Base-by-base conservation (phyloP, 1,284 basidiomycete species). In the Gastroboletus turbinatus region DNA sequence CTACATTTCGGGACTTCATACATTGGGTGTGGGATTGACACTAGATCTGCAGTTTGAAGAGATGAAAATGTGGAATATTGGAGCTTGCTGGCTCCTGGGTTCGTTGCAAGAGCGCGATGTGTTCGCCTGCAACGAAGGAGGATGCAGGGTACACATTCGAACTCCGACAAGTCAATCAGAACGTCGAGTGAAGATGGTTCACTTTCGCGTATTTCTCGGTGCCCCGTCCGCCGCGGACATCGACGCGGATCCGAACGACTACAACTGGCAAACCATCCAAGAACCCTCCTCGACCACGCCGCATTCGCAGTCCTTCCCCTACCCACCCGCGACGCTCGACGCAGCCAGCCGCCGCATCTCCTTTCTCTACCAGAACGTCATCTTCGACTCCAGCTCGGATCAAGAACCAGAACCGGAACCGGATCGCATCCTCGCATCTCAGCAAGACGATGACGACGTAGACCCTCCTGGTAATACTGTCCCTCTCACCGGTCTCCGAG, bases 341-440 rank as follows among this genome's bases (percentile, higher is more conserved):
- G 83, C 78, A 13, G 85, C 84, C 6, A 84, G 79, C 65, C 75
- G 75, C 16, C 76, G 84, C 30, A 83, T 90, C 38, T 89, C 88
- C 2, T 56, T 79, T 43, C 69, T 88, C 23, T 90, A 89, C 63
- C 73, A 82, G 61, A 86, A 88, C 55, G 77, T 83, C 27, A 84
- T 88, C 17, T 88, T 89, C 59, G 70, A 78, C 36, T 77, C 82
- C 14, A 66, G 64, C 19, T 69, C 65, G 4, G 73, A 75, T 2
- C 73, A 75, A 29, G 60, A 50, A 55, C 50, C 21, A 39, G 33
- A 35, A 13, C 38, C 19, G 5, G n/a, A 19, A 9, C n/a, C 5
- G 11, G 65, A 60, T 19, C 57, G 65, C 19, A 59, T 62, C 40
- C 38, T 32, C 52, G 58, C 55, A 35, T 50, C 58, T 8, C 56